These are phyloP conservation scores for Fusarium metavorans DNA, from an alignment of 2,329 filamentous ascomycete species.

Conservation along the genomic window DNA sequence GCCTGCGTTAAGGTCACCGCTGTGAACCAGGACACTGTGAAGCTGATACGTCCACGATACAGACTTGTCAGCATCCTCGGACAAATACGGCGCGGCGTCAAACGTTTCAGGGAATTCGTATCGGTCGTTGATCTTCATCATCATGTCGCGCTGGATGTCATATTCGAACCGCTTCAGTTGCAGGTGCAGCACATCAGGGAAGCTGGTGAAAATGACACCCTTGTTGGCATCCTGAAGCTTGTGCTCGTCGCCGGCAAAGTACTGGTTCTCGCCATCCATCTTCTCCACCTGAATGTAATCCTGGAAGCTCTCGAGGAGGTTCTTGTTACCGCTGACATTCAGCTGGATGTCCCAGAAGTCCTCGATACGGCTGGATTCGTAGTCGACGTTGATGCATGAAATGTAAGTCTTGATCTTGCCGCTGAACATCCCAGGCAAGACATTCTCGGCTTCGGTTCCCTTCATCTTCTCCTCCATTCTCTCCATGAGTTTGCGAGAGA, in stretches of 20 bases:
- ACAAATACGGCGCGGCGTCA: constrained; percentile 88
- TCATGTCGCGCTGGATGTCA: constrained; percentile 93
- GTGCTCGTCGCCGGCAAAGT: constrained; percentile 89
- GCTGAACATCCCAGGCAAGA: constrained; percentile 90
- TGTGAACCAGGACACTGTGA: constrained; percentile 95
- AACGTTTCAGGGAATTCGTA: constrained; percentile 90
- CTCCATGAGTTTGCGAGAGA: constrained; percentile 97
- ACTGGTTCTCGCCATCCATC: constrained; percentile 98
- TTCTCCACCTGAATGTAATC: constrained; percentile 98
- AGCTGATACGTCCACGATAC: constrained; percentile 93
- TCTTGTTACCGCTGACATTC: constrained; percentile 95
- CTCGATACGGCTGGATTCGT: constrained; percentile 94
- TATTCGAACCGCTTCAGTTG: constrained; percentile 99
- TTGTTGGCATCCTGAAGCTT: constrained; percentile 97
- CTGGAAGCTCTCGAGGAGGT: constrained; percentile 91
- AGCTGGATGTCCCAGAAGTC: constrained; percentile 99
- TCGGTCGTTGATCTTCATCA: constrained; percentile 98
- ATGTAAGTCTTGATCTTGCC: constrained; percentile 99
- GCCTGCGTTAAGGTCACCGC: constrained; percentile 94
- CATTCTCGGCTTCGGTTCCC: constrained; percentile 89
- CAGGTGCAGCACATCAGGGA: constrained; percentile 92
- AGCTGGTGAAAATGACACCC: constrained; percentile 95
- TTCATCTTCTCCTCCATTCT: constrained; percentile 98
- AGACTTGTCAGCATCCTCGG: constrained; percentile 85
- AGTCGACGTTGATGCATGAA: constrained; percentile 97